These are phyloP conservation scores for Kalmanozyma brasiliensis DNA, from an alignment of 1,284 basidiomycete species.

Conservation along the genomic window DNA sequence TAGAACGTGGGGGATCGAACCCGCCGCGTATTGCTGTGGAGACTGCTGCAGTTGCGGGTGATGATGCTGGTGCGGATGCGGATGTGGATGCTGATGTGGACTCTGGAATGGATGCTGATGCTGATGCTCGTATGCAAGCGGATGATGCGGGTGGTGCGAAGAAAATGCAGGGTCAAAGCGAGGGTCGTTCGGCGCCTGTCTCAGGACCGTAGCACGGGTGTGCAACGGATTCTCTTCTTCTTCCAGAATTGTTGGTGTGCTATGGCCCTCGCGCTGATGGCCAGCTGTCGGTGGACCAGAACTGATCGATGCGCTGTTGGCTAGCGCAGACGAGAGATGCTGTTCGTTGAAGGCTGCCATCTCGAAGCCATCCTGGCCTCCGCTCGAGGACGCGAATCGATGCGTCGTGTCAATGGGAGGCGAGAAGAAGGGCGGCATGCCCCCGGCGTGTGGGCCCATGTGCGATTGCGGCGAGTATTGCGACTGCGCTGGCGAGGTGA, in stretches of 20 bases:
- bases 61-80: slow-evolving; percentile 4
- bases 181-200: slow-evolving; percentile 13
- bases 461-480: slow-evolving; percentile 49
- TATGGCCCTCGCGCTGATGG: slow-evolving; percentile 46
- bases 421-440: slow-evolving; percentile 41
- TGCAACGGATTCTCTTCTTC: slow-evolving; percentile 51
- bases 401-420: slow-evolving; percentile 32
- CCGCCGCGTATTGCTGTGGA: slow-evolving; percentile 11
- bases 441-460: slow-evolving; percentile 29
- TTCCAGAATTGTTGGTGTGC: slow-evolving; percentile 61
- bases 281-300: slow-evolving; percentile 13
- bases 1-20: slow-evolving; percentile 21
- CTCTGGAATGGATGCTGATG: slow-evolving; percentile 11
- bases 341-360: slow-evolving; percentile 53
- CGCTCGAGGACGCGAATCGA: slow-evolving; percentile 23
- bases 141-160: slow-evolving; percentile 30
- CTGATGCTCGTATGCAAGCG: slow-evolving; percentile 9
- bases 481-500: slow-evolving; percentile 45
- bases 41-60: slow-evolving; percentile 5
- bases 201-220: slow-evolving; percentile 10
- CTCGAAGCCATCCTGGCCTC: slow-evolving; percentile 37
- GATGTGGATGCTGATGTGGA: slow-evolving; percentile 3
- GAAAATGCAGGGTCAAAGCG: slow-evolving; percentile 24
- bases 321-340: slow-evolving; percentile 53
- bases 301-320: slow-evolving; percentile 49